Evolutionary conservation across 306 rosid species (phyloP).

Genomic region (Pterocarpus santalinus): DNA sequence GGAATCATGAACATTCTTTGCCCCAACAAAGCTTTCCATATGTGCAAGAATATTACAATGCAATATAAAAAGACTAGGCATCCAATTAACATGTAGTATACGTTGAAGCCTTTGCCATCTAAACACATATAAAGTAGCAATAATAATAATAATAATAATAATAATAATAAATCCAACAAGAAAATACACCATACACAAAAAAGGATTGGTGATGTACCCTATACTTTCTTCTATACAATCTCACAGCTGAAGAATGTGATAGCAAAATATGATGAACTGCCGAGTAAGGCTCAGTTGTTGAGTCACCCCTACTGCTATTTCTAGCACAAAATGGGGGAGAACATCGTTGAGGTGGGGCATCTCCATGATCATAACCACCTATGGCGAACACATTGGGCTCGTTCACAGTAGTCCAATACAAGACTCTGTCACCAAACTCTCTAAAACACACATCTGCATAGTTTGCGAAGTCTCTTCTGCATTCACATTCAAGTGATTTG

Average conservation of each 20-base stretch:
- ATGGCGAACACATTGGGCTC: conserved; percentile 56
- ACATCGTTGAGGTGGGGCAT: conserved; percentile 58
- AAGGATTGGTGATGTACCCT: conserved; percentile 39
- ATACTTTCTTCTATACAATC: conserved; percentile 56
- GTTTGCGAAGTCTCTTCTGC: conserved; percentile 63
- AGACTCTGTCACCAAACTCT: conserved; percentile 70
- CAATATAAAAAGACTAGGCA: background rate
- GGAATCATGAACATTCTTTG: conserved; percentile 2
- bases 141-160: background rate
- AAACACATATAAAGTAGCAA: background rate
- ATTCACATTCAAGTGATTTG: conserved; percentile 27
- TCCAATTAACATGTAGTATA: no score
- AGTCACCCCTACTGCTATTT: conserved; percentile 55
- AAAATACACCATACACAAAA: background rate
- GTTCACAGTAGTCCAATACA: conserved; percentile 59
- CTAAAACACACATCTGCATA: conserved; percentile 66
- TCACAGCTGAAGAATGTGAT: conserved; percentile 64
- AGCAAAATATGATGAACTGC: conserved; percentile 60
- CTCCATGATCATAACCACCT: conserved; percentile 53
- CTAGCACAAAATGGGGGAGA: conserved; percentile 54
- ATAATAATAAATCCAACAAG: background rate
- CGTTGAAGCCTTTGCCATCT: background rate
- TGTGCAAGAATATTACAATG: background rate
- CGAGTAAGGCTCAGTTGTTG: conserved; percentile 63
- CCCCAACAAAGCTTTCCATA: background rate